These are phyloP conservation scores for Phaeodactylum tricornutum DNA, from an alignment of 108 stramenopile genomes.

Conservation along the genomic window DNA sequence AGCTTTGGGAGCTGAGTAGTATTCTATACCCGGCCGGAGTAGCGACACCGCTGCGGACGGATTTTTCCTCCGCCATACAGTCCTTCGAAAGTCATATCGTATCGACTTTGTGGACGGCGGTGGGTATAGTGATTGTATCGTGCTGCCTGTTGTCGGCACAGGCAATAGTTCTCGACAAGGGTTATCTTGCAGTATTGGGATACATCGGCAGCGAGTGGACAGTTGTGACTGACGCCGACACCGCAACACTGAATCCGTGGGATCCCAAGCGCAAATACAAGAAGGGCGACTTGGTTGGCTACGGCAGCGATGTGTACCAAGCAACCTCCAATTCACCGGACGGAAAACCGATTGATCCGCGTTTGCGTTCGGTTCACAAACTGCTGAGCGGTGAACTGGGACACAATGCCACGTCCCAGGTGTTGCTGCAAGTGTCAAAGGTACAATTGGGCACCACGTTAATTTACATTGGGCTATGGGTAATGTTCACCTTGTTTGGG, in stretches of 20 bases:
- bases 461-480: conserved; percentile 6
- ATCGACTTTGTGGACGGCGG: no score
- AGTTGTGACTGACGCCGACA: conserved; percentile 11
- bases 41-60: not conserved
- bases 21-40: not conserved
- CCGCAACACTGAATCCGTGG: conserved; percentile 47
- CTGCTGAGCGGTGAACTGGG: conserved; percentile 56
- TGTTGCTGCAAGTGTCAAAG: conserved; percentile 30
- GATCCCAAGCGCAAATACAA: conserved; percentile 58
- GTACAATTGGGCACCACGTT: conserved; percentile 23
- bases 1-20: no score
- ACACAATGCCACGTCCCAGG: conserved; percentile 40
- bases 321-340: conserved; percentile 57
- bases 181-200: conserved; percentile 58
- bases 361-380: conserved; percentile 46
- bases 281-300: conserved; percentile 49
- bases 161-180: no score
- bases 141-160: no score
- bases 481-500: conserved; percentile 14
- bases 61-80: no score
- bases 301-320: conserved; percentile 24
- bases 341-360: conserved; percentile 57
- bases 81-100: no score
- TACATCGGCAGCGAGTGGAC: conserved; percentile 65
- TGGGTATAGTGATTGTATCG: no score